phyloP scores from a whole-genome alignment of 23 red algal species.

The Pyropia haitanensis region DNA sequence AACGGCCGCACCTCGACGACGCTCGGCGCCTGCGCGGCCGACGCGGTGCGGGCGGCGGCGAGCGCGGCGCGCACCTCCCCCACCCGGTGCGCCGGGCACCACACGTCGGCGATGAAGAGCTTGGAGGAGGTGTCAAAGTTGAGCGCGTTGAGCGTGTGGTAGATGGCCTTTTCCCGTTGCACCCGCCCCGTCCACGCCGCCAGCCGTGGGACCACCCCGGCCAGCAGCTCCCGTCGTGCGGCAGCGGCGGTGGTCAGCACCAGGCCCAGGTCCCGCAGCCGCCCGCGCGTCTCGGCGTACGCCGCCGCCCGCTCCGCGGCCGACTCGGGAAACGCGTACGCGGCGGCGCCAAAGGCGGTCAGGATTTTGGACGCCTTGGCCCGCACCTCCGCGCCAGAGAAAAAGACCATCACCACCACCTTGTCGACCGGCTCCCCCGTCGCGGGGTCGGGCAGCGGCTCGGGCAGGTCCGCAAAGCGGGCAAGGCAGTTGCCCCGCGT shows the following conservation, averaged over 20 bases:
- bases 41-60: constrained; percentile 29
- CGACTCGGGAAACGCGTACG: constrained; percentile 73
- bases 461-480: constrained; percentile 41
- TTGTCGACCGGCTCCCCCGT: constrained; percentile 49
- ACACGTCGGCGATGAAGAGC: constrained; percentile 86
- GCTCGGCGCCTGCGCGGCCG: constrained; percentile 74
- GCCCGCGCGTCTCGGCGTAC: constrained; percentile 12
- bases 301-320: constrained; percentile 25
- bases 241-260: constrained; percentile 62
- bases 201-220: constrained; percentile 42
- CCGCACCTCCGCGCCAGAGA: constrained; percentile 63
- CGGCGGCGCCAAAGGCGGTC: constrained; percentile 63
- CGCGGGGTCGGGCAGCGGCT: constrained; percentile 34
- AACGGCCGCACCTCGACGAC: constrained; percentile 60
- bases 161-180: constrained; percentile 81
- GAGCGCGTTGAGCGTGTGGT: constrained; percentile 83
- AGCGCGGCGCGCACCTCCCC: constrained; percentile 49
- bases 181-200: constrained; percentile 70
- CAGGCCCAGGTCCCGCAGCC: constrained; percentile 55
- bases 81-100: constrained; percentile 45
- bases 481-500: constrained; percentile 84
- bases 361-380: constrained; percentile 76
- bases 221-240: constrained; percentile 42
- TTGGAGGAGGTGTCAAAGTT: constrained; percentile 82
- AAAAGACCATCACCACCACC: constrained; percentile 84